Evolutionary conservation across 345 rosid genomes (phyloP).

Genomic region (Hibiscus trionum): DNA sequence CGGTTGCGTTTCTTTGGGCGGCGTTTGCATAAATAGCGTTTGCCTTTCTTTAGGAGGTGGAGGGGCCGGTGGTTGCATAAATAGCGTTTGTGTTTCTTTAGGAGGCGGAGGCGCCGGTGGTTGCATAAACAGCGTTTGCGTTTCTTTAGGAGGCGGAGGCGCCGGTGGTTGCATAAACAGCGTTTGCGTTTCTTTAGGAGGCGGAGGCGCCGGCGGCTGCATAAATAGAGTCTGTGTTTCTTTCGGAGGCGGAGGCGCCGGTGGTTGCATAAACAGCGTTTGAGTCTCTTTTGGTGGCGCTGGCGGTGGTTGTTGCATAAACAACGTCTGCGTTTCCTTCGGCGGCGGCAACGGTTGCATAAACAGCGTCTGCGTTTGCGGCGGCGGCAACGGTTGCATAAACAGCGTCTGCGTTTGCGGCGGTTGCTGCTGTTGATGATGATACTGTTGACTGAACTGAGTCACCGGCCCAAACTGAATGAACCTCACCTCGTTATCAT

Average conservation of each 20-base stretch:
- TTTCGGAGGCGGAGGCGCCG: neutral
- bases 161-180: neutral
- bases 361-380: conserved; percentile 9
- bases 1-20: neutral
- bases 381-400: neutral
- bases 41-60: neutral
- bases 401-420: conserved; percentile 11
- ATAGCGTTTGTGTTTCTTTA: neutral
- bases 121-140: neutral
- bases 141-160: neutral
- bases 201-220: neutral
- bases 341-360: neutral
- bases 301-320: conserved; percentile 15
- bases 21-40: neutral
- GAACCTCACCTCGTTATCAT: conserved; percentile 64
- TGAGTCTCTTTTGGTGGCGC: conserved; percentile 6
- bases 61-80: neutral
- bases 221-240: neutral
- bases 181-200: neutral
- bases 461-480: conserved; percentile 44
- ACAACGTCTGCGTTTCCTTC: conserved; percentile 9
- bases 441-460: conserved; percentile 23
- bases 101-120: neutral
- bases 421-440: neutral
- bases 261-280: conserved; percentile 4